phyloP scores from a whole-genome alignment of 257 asterid genomes.

The Echium plantagineum region DNA sequence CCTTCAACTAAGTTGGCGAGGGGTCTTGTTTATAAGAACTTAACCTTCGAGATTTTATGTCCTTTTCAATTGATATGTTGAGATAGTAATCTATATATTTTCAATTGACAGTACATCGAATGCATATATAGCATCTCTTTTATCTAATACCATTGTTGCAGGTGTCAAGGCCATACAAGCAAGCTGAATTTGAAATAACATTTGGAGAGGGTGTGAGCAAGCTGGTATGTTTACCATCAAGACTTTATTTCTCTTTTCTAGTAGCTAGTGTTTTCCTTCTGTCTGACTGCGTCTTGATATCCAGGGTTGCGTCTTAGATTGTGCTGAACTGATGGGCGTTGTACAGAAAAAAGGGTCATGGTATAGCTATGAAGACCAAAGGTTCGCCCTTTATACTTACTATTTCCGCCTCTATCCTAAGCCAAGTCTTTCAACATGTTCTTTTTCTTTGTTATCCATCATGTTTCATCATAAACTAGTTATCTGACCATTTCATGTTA shows the following conservation, averaged over 20 bases:
- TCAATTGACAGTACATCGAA: not conserved
- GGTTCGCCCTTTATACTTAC: conserved; percentile 29
- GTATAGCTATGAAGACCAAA: conserved; percentile 92
- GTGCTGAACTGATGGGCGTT: conserved; percentile 77
- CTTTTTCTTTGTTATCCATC: not conserved
- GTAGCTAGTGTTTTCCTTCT: conserved; percentile 7
- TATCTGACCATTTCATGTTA: not conserved
- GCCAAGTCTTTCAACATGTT: not conserved
- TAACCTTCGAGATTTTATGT: no score
- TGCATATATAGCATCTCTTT: not conserved
- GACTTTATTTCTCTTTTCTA: conserved; percentile 3
- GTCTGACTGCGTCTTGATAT: conserved; percentile 15
- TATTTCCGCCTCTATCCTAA: not conserved
- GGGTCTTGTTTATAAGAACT: no score
- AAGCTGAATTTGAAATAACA: conserved; percentile 94
- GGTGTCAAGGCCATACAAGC: conserved; percentile 99
- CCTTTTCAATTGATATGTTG: no score
- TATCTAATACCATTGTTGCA: conserved; percentile 15
- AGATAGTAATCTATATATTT: no score
- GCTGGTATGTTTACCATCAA: conserved; percentile 43
- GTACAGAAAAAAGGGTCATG: conserved; percentile 85
- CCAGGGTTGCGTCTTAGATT: conserved; percentile 88
- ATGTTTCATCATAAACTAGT: not conserved
- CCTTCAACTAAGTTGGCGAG: not conserved
- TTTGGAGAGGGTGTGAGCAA: conserved; percentile 97